Evolutionary conservation across 768 basidiomycete species (phyloP).

Genomic region (Hygrophorus pudorinus): DNA sequence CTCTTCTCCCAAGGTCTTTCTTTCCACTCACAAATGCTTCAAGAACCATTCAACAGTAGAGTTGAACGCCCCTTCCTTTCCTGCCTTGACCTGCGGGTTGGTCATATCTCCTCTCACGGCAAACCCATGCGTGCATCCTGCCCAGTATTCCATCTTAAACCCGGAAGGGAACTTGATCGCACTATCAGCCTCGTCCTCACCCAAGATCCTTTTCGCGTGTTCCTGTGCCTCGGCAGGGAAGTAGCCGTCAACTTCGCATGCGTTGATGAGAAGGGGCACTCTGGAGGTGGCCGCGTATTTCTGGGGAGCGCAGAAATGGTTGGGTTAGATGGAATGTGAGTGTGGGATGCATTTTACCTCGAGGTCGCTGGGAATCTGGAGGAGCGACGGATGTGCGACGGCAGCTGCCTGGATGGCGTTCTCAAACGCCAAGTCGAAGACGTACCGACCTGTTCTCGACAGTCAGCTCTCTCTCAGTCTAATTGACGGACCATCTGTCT

Average conservation of each 20-base stretch:
- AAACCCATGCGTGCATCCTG: slow-evolving; percentile 44
- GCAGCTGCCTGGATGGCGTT: slow-evolving; percentile 37
- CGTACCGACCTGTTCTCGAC: slow-evolving; percentile 35
- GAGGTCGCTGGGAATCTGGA: slow-evolving; percentile 49
- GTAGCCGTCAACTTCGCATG: slow-evolving; percentile 39
- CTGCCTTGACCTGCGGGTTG: slow-evolving; percentile 44
- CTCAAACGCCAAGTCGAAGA: slow-evolving; percentile 54
- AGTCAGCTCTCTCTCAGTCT: not conserved
- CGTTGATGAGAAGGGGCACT: slow-evolving; percentile 59
- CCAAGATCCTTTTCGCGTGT: slow-evolving; percentile 41
- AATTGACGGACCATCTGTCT: not conserved
- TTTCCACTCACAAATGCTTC: slow-evolving; percentile 19
- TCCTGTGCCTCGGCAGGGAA: slow-evolving; percentile 40
- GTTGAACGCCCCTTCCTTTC: slow-evolving; percentile 56
- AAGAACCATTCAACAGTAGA: slow-evolving; percentile 45
- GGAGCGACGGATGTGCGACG: slow-evolving; percentile 53
- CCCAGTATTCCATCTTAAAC: slow-evolving; percentile 39
- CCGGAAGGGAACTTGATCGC: slow-evolving; percentile 30
- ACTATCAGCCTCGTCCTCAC: slow-evolving; percentile 15
- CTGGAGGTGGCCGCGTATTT: slow-evolving; percentile 35
- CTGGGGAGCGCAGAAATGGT: slow-evolving; percentile 18
- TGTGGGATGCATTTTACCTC: slow-evolving; percentile 27
- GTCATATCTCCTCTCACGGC: slow-evolving; percentile 40
- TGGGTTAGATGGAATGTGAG: not conserved
- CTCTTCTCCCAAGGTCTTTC: not conserved